phyloP scores from a whole-genome alignment of 441 rosid genomes.

The Croton laevigatus region DNA sequence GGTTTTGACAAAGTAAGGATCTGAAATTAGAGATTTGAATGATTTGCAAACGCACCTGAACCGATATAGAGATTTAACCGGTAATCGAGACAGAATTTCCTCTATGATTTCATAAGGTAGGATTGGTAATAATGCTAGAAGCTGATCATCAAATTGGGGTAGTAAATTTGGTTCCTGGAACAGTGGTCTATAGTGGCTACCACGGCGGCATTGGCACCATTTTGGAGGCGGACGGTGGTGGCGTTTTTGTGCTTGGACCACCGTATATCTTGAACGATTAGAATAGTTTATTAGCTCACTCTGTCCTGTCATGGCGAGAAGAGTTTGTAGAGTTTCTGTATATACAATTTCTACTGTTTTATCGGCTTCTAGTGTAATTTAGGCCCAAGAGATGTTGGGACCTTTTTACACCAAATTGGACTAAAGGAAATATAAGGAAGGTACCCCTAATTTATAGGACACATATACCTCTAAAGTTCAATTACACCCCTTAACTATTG shows the following conservation, averaged over 20 bases:
- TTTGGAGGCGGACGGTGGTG: not conserved
- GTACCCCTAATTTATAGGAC: no score
- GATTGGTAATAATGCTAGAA: not conserved
- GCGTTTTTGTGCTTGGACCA: not conserved
- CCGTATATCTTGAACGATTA: not conserved
- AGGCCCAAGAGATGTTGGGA: no score
- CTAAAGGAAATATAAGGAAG: no score
- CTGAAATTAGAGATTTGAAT: conserved; percentile 16
- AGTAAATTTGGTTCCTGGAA: not conserved
- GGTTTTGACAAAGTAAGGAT: conserved; percentile 20
- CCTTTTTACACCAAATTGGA: no score
- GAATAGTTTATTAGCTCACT: not conserved
- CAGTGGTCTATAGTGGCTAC: not conserved
- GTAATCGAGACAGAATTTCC: conserved; percentile 22
- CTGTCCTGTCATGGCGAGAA: no score
- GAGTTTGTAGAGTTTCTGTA: no score
- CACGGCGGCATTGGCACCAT: not conserved
- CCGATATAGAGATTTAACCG: conserved; percentile 13
- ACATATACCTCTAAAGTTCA: no score
- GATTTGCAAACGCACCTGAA: conserved; percentile 23
- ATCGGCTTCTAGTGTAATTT: no score
- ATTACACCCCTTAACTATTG: no score
- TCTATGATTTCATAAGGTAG: conserved; percentile 22
- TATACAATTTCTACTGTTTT: no score
- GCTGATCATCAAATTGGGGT: not conserved